These are phyloP conservation scores for Pyrus communis DNA, from an alignment of 306 rosid genomes.

Conservation along the genomic window DNA sequence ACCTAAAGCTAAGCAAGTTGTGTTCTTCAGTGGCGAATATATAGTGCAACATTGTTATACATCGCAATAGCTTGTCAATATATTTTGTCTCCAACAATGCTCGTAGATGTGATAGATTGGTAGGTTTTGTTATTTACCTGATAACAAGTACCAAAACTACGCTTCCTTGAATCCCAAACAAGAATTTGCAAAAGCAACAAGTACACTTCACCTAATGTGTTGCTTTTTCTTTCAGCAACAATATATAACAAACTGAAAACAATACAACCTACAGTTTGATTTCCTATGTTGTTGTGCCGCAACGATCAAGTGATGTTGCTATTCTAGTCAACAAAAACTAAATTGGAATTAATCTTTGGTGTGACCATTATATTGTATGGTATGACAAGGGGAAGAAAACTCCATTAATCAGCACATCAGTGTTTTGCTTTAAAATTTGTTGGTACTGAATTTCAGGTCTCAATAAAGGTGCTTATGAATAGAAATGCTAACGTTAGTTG, in stretches of 20 bases:
- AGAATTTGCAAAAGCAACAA: constrained; percentile 51
- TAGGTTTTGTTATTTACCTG: constrained; percentile 13
- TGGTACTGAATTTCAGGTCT: not conserved
- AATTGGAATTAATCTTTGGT: not conserved
- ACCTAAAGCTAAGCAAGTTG: not conserved
- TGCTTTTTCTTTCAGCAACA: constrained; percentile 39
- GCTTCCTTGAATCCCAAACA: constrained; percentile 43
- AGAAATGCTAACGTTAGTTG: not conserved
- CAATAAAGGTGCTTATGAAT: not conserved
- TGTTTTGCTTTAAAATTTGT: not conserved
- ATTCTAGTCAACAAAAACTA: not conserved
- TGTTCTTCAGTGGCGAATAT: not conserved
- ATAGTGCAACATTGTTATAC: not conserved
- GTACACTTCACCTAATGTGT: constrained; percentile 52
- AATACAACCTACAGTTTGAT: not conserved
- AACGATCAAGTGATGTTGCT: constrained; percentile 15
- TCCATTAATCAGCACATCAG: not conserved
- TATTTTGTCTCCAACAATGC: constrained; percentile 15
- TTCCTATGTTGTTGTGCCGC: constrained; percentile 30
- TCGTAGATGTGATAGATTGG: constrained; percentile 7
- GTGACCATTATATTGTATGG: not conserved
- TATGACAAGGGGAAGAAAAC: not conserved
- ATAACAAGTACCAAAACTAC: constrained; percentile 9
- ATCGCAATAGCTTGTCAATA: constrained; percentile 12
- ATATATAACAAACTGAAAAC: constrained; percentile 17